Evolutionary conservation across 148 eudicot species (phyloP), one percentile per base, ranked within the genome.

Genomic region (Rheum nobile): DNA sequence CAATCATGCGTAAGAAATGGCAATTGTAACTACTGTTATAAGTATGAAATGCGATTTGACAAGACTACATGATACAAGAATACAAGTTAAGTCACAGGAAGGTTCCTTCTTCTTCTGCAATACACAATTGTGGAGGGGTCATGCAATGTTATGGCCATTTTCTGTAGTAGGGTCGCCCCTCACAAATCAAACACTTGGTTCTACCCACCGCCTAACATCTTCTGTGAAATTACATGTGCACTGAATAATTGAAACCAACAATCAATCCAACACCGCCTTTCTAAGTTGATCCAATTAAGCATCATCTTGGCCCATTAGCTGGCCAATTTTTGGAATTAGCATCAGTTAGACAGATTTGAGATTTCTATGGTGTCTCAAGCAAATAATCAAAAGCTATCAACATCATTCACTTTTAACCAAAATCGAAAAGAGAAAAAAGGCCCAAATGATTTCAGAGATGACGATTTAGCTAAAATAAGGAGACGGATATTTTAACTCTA

Each of bases 101-200:
- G n/a, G 21, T 35, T 32, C 65, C 32, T 57, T 57, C 13, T 28
- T 57, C 65, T 26, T 57, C 32, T 63, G 69, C 70, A 65, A 65
- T 65, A 65, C 39, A 65, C 67, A 65, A 65, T 14, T 34, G 39
- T 65, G 41, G 57, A 47, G 57, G 57, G 70, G 70, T 65, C 70
- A 65, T 31, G 70, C 70, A 65, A 31, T 65, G 39, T 32, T 65
- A 32, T 65, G 70, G 70, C 41, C 70, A 32, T 34, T 65, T 16
- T 65, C 70, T 16, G 32, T 31, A 16, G 70, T 65, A 32, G 70
- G 70, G 70, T 65, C 68, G 0, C 68, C 11, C 34, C 35, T 16
- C 54, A 21, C 57, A 50, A n/a, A 16, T 50, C 26, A 22, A 50
- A 59, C 67, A 9, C 34, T 24, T 59, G 22, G 4, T 8, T 57